Evolutionary conservation across 2,329 filamentous ascomycete species (phyloP), one percentile per base, ranked within the genome.

Genomic region (Ophiostoma angusticollis): DNA sequence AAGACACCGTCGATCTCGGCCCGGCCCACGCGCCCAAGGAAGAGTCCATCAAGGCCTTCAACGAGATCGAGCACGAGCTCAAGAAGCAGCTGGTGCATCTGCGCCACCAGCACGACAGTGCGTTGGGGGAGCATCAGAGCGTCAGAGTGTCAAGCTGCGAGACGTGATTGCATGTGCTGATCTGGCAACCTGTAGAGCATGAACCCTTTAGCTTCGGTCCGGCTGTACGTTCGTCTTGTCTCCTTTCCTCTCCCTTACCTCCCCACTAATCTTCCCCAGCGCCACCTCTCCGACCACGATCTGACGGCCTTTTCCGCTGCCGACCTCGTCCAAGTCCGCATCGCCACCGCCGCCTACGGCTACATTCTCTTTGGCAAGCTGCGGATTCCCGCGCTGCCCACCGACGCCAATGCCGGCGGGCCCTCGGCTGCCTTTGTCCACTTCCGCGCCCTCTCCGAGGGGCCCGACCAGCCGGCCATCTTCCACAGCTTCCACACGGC

Each of bases 131-230:
- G n/a, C n/a, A n/a, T n/a, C n/a, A n/a, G n/a, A n/a, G n/a, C n/a
- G n/a, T n/a, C n/a, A n/a, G n/a, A n/a, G n/a, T n/a, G n/a, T n/a
- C n/a, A n/a, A n/a, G n/a, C n/a, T n/a, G n/a, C n/a, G n/a, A n/a
- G n/a, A n/a, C n/a, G n/a, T 22, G 2, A 13, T 6, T 13, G 4
- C 9, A 13, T 17, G 11, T 35, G 31, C 27, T 39, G 17, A 33
- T 28, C 4, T 35, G 18, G 21, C 24, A 3, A n/a, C 4, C 11
- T 21, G 9, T 31, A 68, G 68, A 72, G 49, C 70, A 74, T 46
- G 69, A 72, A 46, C 62, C 61, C 8, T 63, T 68, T 44, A 72
- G 70, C 53, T 74, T 74, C 57, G 40, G 37, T 1, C 61, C 62
- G n/a, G 61, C 65, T 2, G 65, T 65, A 37, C 47, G 43, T 54